These are phyloP conservation scores for Adansonia rubrostipa DNA, from an alignment of 441 rosid genomes.

Conservation along the genomic window DNA sequence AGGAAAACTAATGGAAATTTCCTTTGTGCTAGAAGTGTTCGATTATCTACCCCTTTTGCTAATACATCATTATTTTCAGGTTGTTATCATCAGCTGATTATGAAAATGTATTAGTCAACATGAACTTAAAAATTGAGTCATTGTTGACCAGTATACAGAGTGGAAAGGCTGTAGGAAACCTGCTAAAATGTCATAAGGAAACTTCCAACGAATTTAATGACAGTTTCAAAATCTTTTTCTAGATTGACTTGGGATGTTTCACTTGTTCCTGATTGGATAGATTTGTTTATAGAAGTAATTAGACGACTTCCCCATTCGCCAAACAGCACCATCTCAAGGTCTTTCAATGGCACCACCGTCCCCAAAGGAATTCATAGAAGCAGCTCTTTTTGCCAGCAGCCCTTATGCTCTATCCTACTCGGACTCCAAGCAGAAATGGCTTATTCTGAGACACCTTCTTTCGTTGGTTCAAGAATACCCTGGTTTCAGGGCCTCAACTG, in stretches of 20 bases:
- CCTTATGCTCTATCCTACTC: conserved; percentile 49
- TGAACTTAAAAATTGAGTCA: no score
- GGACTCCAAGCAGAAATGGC: conserved; percentile 45
- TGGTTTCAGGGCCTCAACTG: conserved; percentile 34
- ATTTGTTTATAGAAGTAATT: background rate
- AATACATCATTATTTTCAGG: background rate
- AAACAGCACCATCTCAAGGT: background rate
- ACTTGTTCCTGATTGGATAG: conserved; percentile 7
- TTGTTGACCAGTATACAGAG: background rate
- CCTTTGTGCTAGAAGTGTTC: background rate
- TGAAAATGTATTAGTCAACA: no score
- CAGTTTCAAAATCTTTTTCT: background rate
- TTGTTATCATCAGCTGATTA: background rate
- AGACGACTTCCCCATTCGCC: background rate
- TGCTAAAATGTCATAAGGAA: background rate
- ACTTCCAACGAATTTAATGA: conserved; percentile 7
- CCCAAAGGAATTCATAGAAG: conserved; percentile 47
- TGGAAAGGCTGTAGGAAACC: conserved; percentile 7
- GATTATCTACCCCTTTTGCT: background rate
- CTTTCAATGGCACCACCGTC: conserved; percentile 41
- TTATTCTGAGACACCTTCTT: conserved; percentile 49
- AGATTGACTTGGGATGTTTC: conserved; percentile 29
- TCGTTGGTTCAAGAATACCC: conserved; percentile 46
- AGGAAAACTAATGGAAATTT: background rate
- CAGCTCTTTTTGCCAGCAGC: conserved; percentile 40